phyloP scores from a whole-genome alignment of 2,329 filamentous ascomycete genomes.

The Hypocrella siamensis region DNA sequence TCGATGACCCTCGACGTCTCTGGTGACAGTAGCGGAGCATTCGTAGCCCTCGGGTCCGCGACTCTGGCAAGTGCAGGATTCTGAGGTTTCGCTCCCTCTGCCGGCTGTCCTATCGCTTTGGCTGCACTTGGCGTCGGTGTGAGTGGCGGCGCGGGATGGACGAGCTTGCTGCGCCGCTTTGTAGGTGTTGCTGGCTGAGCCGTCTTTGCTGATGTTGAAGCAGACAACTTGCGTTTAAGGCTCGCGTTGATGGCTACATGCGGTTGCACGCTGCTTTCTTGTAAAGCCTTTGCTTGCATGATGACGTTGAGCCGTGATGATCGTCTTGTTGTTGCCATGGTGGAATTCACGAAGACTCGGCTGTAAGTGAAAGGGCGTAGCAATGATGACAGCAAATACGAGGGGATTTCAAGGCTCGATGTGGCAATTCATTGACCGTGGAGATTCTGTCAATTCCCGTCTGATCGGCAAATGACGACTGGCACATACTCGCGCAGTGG shows the following conservation, averaged over 20 bases:
- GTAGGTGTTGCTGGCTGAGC: slow-evolving; percentile 13
- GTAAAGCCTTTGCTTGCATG: slow-evolving; percentile 5
- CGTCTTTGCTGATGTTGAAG: slow-evolving; percentile 3
- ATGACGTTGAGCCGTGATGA: slow-evolving; percentile 25
- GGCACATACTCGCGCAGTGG: too few relatives aligned
- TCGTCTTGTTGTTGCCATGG: slow-evolving; percentile 19
- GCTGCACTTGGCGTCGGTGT: slow-evolving; percentile 32
- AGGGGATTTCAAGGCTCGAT: neutral
- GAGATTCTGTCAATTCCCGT: too few relatives aligned
- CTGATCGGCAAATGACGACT: too few relatives aligned
- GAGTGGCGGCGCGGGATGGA: slow-evolving; percentile 16
- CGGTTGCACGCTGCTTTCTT: slow-evolving; percentile 7
- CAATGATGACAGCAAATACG: neutral
- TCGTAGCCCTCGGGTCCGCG: slow-evolving; percentile 48
- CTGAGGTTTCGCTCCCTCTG: slow-evolving; percentile 20
- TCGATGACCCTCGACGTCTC: slow-evolving; percentile 48
- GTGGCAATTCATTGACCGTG: too few relatives aligned
- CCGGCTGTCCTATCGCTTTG: slow-evolving; percentile 19
- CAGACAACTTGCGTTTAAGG: slow-evolving; percentile 19
- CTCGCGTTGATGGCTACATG: slow-evolving; percentile 8
- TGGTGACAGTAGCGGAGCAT: slow-evolving; percentile 57
- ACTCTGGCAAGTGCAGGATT: slow-evolving; percentile 33
- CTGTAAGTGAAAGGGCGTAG: neutral
- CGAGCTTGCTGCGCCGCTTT: slow-evolving; percentile 14
- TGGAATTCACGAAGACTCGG: neutral